Evolutionary conservation across 768 basidiomycete genomes (phyloP).

Genomic region (Daedaleopsis sinensis): DNA sequence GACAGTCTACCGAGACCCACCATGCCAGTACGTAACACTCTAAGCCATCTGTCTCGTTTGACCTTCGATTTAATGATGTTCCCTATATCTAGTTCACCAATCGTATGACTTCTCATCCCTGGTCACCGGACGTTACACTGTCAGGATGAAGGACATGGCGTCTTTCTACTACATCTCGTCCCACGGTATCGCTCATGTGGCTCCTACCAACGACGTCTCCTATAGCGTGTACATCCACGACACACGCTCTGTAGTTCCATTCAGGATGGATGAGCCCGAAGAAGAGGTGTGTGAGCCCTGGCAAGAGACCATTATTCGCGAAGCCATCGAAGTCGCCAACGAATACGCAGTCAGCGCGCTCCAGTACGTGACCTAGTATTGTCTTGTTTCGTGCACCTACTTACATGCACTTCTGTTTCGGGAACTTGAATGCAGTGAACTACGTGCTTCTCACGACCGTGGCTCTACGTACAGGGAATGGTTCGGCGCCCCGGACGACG

Average conservation of each 20-base stretch:
- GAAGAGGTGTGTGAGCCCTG: constrained; percentile 1
- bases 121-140: constrained; percentile 35
- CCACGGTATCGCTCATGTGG: not conserved
- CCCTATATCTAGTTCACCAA: constrained; percentile 36
- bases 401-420: no score
- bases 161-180: constrained; percentile 32
- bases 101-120: constrained; percentile 28
- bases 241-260: no score
- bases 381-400: no score
- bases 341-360: constrained; percentile 1
- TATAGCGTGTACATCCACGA: not conserved
- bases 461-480: constrained; percentile 9
- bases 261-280: not conserved
- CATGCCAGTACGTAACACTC: constrained; percentile 39
- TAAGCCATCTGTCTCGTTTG: no score
- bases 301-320: not conserved
- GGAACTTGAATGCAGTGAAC: not conserved
- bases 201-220: not conserved
- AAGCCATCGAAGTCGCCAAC: not conserved
- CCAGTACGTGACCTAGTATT: not conserved
- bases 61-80: constrained; percentile 13
- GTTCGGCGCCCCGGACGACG: constrained; percentile 7
- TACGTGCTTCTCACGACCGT: not conserved
- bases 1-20: constrained; percentile 26
- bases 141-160: constrained; percentile 41